Base-by-base conservation (phyloP, 2,329 filamentous ascomycete species). In the Dactylellina drechsleri region DNA sequence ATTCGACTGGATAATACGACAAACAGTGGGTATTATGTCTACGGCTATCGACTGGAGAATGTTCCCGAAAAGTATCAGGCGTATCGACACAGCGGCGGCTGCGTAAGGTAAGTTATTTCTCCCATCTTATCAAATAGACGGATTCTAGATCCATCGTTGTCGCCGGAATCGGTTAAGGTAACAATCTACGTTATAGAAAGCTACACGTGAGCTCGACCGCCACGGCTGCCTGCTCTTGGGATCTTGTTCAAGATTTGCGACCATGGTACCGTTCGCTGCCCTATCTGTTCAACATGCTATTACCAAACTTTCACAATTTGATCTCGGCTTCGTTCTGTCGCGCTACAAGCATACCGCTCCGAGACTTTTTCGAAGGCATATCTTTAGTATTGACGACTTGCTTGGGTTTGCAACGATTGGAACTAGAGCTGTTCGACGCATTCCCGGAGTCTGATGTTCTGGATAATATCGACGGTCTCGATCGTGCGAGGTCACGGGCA, bases 51-150 rank as follows among this genome's bases (percentile, higher is more conserved):
- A 36, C n/a, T 45, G 1, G 54, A 58, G 31, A 45, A 58, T 45
- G 54, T 58, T 8, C 54, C 54, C 4, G 54, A 58, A 16, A 58
- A 58, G 18, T 58, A 58, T 23, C 54, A 58, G 20, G 54, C 54
- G 2, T 58, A 45, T 20, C 36, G 54, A 26, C 28, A 58, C 13
- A 58, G 54, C 23, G 54, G 54, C 6, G 31, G 16, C 12, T 40
- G 31, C n/a, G 54, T 58, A 23, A 58, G 54, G 54, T 57, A 40
- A 53, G n/a, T 28, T 7, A 5, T 36, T 36, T 7, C 1, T 10
- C 31, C 31, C 31, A 5, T 36, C 5, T 7, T 3, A 36, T 36
- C 31, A 36, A 8, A 36, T 7, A 4, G 31, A 10, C 31, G 10
- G 43, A 18, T 18, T n/a, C 20, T 23, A 15, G 50, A 28, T 54